phyloP scores from a whole-genome alignment of 2,329 filamentous ascomycete genomes.

The Zymoseptoria brevis region DNA sequence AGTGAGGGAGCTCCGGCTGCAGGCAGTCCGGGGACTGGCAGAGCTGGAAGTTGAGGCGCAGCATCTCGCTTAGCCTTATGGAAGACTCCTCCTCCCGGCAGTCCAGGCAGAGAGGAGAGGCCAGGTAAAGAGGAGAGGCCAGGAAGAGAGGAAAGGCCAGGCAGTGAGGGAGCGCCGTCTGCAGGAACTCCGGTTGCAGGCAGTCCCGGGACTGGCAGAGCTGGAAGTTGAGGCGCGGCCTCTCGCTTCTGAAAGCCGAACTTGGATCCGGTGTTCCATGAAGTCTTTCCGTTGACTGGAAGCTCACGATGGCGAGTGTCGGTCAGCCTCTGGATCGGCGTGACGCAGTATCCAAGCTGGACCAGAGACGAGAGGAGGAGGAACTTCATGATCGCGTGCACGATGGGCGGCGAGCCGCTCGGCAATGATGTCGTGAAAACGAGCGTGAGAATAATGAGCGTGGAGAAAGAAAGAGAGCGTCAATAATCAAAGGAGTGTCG shows the following conservation, averaged over 20 bases:
- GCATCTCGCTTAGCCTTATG: no score
- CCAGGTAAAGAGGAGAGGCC: no score
- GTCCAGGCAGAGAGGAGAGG: neutral
- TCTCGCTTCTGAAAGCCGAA: neutral
- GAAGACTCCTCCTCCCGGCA: no score
- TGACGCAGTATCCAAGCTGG: neutral
- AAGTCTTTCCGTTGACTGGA: neutral
- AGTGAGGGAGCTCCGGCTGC: no score
- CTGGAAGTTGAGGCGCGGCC: no score
- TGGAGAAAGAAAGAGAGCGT: no score
- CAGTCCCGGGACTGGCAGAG: neutral
- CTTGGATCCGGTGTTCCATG: neutral
- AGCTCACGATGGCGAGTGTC: neutral
- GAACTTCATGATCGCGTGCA: neutral
- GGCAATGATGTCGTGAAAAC: neutral
- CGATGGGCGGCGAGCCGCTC: neutral
- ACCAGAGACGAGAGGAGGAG: neutral
- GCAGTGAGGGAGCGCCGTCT: no score
- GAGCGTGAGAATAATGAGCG: neutral
- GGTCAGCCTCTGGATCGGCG: neutral
- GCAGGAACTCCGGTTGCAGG: no score
- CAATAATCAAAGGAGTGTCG: no score
- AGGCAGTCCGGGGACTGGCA: no score
- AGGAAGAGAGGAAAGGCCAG: neutral
- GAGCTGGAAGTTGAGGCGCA: no score